Conservation (phyloP, 441 rosid species). For the Geranium incanum region DNA sequence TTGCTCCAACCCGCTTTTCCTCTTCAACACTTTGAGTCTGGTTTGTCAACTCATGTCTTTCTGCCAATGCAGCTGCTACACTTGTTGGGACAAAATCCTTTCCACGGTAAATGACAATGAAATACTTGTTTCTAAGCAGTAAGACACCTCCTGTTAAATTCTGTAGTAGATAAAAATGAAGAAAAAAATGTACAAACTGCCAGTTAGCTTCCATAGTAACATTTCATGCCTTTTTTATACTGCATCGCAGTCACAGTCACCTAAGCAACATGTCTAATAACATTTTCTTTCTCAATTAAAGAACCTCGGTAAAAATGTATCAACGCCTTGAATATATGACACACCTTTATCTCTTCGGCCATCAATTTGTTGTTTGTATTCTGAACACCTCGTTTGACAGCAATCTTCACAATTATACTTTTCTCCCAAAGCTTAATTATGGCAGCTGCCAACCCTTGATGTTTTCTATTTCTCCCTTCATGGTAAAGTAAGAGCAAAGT, state of each 20-base stretch:
- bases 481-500: slow-evolving; percentile 22
- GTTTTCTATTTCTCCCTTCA: slow-evolving; percentile 90
- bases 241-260: background rate
- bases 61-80: slow-evolving; percentile 78
- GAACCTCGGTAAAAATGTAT: background rate
- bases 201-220: background rate
- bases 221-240: background rate
- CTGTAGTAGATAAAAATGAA: slow-evolving; percentile 35
- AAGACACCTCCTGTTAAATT: slow-evolving; percentile 78
- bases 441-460: slow-evolving; percentile 90
- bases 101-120: slow-evolving; percentile 84
- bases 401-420: slow-evolving; percentile 77
- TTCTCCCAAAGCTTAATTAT: slow-evolving; percentile 89
- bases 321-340: slow-evolving; percentile 10
- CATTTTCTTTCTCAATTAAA: slow-evolving; percentile 6
- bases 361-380: slow-evolving; percentile 94
- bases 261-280: background rate
- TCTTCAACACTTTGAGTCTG: slow-evolving; percentile 81
- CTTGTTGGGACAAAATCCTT: slow-evolving; percentile 87
- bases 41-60: slow-evolving; percentile 66
- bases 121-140: slow-evolving; percentile 86
- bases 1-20: slow-evolving; percentile 40
- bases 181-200: background rate
- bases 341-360: slow-evolving; percentile 91
- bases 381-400: slow-evolving; percentile 94